Percentiles rank a stretch among this genome's conserved stretches.
Evolutionary conservation across 306 rosid genomes (phyloP).

Genomic region (Albizia julibrissin): DNA sequence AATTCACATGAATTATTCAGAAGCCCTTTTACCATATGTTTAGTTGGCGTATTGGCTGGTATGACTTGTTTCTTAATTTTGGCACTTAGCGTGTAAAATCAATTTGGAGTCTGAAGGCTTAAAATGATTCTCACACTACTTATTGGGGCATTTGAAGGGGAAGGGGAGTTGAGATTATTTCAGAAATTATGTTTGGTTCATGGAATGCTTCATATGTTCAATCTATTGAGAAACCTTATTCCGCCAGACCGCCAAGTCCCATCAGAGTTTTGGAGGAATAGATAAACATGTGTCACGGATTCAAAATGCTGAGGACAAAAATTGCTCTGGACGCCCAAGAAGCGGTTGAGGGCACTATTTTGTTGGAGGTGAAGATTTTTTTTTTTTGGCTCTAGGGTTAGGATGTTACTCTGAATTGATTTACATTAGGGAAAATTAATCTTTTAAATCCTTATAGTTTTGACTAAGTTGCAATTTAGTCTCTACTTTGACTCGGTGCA

Average conservation of each 20-base stretch:
- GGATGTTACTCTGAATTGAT: too few relatives aligned
- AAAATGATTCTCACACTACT: not conserved
- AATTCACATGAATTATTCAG: slow-evolving; percentile 33
- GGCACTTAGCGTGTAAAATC: not conserved
- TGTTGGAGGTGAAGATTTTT: not conserved
- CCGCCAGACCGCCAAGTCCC: not conserved
- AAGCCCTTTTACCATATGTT: not conserved
- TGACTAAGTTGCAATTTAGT: too few relatives aligned
- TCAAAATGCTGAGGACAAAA: not conserved
- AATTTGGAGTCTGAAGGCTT: not conserved
- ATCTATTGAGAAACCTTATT: not conserved
- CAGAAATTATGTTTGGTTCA: not conserved
- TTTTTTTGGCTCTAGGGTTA: not conserved
- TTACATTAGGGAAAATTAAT: too few relatives aligned
- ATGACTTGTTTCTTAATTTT: not conserved
- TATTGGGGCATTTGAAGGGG: not conserved
- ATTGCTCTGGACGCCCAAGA: not conserved
- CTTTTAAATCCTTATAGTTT: too few relatives aligned
- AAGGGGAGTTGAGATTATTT: not conserved
- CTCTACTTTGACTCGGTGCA: too few relatives aligned
- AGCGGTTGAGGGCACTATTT: not conserved
- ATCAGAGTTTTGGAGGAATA: not conserved
- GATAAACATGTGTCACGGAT: not conserved
- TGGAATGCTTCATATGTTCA: not conserved
- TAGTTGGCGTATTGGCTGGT: not conserved